phyloP scores from a whole-genome alignment of 208 protist species.

The Zelonia costaricensis region DNA sequence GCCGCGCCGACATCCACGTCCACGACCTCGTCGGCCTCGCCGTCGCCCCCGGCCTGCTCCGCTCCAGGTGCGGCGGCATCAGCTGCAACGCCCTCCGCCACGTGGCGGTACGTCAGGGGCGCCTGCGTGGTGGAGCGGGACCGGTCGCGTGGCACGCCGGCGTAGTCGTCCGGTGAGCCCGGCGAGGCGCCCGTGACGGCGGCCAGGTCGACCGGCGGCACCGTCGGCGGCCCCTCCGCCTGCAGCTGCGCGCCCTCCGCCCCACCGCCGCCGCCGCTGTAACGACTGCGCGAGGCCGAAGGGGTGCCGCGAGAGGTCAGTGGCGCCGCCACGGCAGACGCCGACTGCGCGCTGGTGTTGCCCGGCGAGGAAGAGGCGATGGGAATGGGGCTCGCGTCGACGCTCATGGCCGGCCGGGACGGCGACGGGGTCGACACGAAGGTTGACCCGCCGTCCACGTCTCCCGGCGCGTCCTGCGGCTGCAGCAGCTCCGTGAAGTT shows the following conservation, averaged over 20 bases:
- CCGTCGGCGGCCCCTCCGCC: not conserved
- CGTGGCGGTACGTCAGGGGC: constrained; percentile 24
- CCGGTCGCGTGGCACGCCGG: not conserved
- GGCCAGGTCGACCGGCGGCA: constrained; percentile 21
- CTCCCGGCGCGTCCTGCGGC: constrained; percentile 11
- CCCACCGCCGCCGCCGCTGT: not conserved
- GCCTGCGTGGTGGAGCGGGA: constrained; percentile 29
- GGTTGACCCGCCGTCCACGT: constrained; percentile 7
- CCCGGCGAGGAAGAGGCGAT: constrained; percentile 3
- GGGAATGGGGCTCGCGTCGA: constrained; percentile 20
- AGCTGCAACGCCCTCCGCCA: not conserved
- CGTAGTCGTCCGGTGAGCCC: not conserved
- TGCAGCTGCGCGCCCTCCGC: not conserved
- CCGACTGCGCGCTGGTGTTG: constrained; percentile 15
- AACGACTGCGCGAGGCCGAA: not conserved
- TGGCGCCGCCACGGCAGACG: constrained; percentile 5
- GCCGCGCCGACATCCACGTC: constrained; percentile 2
- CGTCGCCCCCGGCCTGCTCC: not conserved
- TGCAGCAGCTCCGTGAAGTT: constrained; percentile 25
- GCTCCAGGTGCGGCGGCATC: too few relatives aligned
- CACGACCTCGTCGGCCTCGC: constrained; percentile 17
- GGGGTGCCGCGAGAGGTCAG: constrained; percentile 10
- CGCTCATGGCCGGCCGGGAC: constrained; percentile 10
- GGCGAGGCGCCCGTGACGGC: constrained; percentile 6
- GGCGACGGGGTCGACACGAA: constrained; percentile 16